Evolutionary conservation across 148 eudicot species (phyloP).

Genomic region (Limonium bicolor): DNA sequence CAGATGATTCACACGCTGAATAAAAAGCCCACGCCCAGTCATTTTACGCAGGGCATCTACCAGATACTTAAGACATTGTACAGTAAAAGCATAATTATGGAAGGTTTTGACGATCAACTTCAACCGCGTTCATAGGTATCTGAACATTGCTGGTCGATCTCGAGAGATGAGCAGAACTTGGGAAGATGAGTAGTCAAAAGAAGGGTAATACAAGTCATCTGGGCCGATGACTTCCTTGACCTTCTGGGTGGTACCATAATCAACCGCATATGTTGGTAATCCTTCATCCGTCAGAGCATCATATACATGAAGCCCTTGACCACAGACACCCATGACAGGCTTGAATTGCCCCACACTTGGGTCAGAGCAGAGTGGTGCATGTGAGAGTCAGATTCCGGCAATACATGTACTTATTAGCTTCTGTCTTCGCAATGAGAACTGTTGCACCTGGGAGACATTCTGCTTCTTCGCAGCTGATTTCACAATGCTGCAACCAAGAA

Average conservation of each 20-base stretch:
- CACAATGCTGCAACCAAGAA: constrained; percentile 48
- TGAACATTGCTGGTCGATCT: constrained; percentile 70
- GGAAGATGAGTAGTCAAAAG: constrained; percentile 59
- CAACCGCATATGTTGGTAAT: constrained; percentile 17
- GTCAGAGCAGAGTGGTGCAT: constrained; percentile 41
- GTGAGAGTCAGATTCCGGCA: constrained; percentile 64
- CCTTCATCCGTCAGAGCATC: constrained; percentile 42
- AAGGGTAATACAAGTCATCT: constrained; percentile 70
- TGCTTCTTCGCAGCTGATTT: constrained; percentile 37
- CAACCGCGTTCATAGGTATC: too few species aligned
- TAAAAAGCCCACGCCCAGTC: too few species aligned
- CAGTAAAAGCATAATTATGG: too few species aligned
- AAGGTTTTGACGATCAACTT: too few species aligned
- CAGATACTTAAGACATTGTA: too few species aligned
- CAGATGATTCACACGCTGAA: too few species aligned
- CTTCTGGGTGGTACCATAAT: constrained; percentile 17
- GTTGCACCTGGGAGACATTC: constrained; percentile 40
- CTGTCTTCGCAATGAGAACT: constrained; percentile 62
- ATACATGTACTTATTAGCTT: constrained; percentile 41
- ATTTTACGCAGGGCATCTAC: too few species aligned
- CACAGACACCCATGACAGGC: constrained; percentile 67
- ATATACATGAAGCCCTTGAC: constrained; percentile 58
- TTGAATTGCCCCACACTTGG: constrained; percentile 88
- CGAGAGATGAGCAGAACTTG: constrained; percentile 65
- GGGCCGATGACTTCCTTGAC: constrained; percentile 62